Conservation (phyloP, 805 yeast genomes). For the Starmerella apis region DNA sequence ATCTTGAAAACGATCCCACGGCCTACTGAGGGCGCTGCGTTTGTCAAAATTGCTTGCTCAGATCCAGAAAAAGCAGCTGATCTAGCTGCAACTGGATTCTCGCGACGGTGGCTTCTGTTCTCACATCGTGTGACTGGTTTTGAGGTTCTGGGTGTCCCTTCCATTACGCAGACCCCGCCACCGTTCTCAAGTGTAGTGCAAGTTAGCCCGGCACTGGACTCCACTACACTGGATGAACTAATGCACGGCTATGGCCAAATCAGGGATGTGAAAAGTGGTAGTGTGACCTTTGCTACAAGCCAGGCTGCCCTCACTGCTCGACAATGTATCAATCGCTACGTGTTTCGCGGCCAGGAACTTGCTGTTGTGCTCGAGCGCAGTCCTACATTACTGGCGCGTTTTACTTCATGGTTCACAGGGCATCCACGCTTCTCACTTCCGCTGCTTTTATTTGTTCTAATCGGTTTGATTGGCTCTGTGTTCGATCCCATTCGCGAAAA, state of each 20-base stretch:
- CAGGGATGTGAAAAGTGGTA: constrained; percentile 32
- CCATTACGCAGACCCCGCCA: constrained; percentile 88
- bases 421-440: constrained; percentile 84
- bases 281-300: constrained; percentile 44
- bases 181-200: constrained; percentile 55
- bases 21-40: constrained; percentile 85
- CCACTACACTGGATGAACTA: constrained; percentile 68
- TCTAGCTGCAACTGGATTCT: constrained; percentile 14
- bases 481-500: constrained; percentile 90
- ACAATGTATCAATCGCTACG: constrained; percentile 65
- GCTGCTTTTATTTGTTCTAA: constrained; percentile 59
- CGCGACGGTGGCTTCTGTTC: constrained; percentile 13
- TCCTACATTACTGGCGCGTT: constrained; percentile 22
- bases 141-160: constrained; percentile 84
- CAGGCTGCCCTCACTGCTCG: constrained; percentile 76
- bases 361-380: constrained; percentile 37
- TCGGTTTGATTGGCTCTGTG: constrained; percentile 70
- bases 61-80: constrained; percentile 27
- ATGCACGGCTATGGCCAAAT: constrained; percentile 84
- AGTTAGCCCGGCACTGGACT: constrained; percentile 50
- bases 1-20: constrained; percentile 58
- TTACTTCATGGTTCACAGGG: constrained; percentile 50
- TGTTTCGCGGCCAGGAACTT: neutral
- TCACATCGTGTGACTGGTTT: constrained; percentile 34
- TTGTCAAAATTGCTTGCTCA: constrained; percentile 65